Base-by-base conservation (phyloP, 495 filamentous ascomycete genomes). In the Neurospora sp. region DNA sequence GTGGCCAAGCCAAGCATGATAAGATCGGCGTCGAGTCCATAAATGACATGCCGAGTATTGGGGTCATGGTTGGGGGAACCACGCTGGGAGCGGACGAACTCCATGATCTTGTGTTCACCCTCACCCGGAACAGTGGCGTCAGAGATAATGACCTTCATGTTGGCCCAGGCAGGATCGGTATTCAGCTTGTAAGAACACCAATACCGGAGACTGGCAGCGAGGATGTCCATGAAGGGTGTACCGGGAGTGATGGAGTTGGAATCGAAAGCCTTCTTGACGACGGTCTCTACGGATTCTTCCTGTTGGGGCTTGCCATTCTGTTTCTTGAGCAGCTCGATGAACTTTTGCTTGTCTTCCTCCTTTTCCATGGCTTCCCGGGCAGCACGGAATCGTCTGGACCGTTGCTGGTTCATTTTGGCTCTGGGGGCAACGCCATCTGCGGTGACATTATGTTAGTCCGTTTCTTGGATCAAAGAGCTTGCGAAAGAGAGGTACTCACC, bases 101-200 rank as follows among this genome's bases (percentile, higher is more conserved):
- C 89, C 96, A 99, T 99, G 76, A 99, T 98, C 84, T 99, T 99
- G 82, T 99, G 96, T 81, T 99, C 96, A 80, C 96, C 96, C 82
- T 99, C 96, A 76, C 96, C 96, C 44, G 96, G 96, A 23, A 99
- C 96, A 0, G 94, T 97, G 46, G 96, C 94, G 85, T 99, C 96
- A 8, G 96, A 98, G 77, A 99, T 97, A 79, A 99, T 94, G 78
- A 98, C 90, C 88, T 98, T 98, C 79, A 97, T 88, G 84, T 94
- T 94, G 74, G 91, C 92, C 96, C 96, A 99, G n/a, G 90, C 91
- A 31, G 96, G 94, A 81, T 99, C 96, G 41, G 93, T 97, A 81
- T 96, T 97, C 70, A 97, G 90, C 84, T 99, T 99, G 81, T 97
- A 98, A 3, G 93, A 88, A 81, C 91, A 92, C 95, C 96, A 99